Evolutionary conservation across 441 rosid species (phyloP).

Genomic region (Aquilaria agallochum): DNA sequence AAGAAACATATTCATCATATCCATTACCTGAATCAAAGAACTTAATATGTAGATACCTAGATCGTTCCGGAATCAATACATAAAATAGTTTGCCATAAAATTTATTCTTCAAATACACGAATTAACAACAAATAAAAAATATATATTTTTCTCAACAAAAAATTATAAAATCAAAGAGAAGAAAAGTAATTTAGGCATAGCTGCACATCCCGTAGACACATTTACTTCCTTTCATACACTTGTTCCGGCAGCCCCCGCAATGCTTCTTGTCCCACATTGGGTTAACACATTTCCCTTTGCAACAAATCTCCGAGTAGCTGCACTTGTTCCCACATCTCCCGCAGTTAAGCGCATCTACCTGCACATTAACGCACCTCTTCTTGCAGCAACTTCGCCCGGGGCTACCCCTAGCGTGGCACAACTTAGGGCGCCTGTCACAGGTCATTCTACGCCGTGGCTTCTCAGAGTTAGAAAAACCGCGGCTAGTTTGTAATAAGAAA

Average conservation of each 20-base stretch:
- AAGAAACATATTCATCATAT: too few relatives aligned
- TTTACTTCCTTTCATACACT: slow-evolving; percentile 2
- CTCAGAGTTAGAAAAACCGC: not conserved
- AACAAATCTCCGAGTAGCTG: slow-evolving; percentile 7
- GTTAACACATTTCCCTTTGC: slow-evolving; percentile 9
- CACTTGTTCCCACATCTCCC: slow-evolving; percentile 13
- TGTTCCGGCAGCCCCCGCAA: slow-evolving; percentile 7
- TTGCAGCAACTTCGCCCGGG: slow-evolving; percentile 13
- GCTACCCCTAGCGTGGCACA: slow-evolving; percentile 3
- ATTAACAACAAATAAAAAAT: too few relatives aligned
- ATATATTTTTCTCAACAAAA: not conserved
- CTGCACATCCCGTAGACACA: slow-evolving; percentile 10
- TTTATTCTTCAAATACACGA: too few relatives aligned
- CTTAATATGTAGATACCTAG: too few relatives aligned
- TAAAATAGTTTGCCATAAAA: too few relatives aligned
- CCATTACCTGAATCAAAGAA: too few relatives aligned
- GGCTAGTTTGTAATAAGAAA: too few relatives aligned
- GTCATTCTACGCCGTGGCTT: slow-evolving; percentile 4
- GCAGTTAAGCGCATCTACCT: not conserved
- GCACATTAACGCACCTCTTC: slow-evolving; percentile 9
- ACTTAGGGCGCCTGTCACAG: slow-evolving; percentile 1
- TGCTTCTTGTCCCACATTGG: slow-evolving; percentile 9
- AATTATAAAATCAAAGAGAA: not conserved
- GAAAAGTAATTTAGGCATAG: slow-evolving; percentile 3
- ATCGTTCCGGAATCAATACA: too few relatives aligned